Percentiles rank a stretch among this genome's conserved stretches.
Evolutionary conservation across 495 filamentous ascomycete species (phyloP).

Genomic region (Penicillium ucsense): DNA sequence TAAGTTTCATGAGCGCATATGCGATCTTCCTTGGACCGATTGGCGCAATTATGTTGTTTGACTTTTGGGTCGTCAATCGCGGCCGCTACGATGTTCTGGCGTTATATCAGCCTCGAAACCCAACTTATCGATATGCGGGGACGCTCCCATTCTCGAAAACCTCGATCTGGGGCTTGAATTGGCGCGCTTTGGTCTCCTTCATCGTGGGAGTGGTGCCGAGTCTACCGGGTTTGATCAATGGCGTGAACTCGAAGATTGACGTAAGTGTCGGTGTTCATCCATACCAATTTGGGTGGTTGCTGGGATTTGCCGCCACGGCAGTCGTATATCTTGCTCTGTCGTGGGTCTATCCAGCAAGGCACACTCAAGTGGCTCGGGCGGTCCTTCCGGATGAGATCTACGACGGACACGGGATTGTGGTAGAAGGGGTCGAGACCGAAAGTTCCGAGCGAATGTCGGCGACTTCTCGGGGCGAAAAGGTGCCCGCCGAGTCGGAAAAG

Average conservation of each 20-base stretch:
- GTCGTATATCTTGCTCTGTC: conserved; percentile 37
- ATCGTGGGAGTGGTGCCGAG: conserved; percentile 52
- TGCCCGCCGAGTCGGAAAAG: not conserved
- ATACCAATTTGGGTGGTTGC: conserved; percentile 47
- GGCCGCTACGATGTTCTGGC: conserved; percentile 49
- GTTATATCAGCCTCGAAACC: conserved; percentile 30
- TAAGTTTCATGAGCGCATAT: conserved; percentile 55
- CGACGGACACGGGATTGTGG: conserved; percentile 20
- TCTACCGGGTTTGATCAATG: conserved; percentile 48
- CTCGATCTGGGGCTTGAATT: conserved; percentile 43
- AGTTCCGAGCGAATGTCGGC: conserved; percentile 7
- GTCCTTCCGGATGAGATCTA: conserved; percentile 44
- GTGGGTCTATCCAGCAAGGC: conserved; percentile 24
- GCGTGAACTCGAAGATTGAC: conserved; percentile 34
- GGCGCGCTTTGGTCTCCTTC: conserved; percentile 55
- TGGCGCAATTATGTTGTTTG: conserved; percentile 54
- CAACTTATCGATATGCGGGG: conserved; percentile 45
- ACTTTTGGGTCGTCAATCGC: conserved; percentile 60
- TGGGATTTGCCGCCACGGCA: conserved; percentile 41
- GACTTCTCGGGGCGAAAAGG: not conserved
- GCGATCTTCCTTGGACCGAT: conserved; percentile 63
- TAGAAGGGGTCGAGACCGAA: conserved; percentile 20
- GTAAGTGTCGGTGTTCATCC: conserved; percentile 40
- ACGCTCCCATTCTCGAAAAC: conserved; percentile 6
- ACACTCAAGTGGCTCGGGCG: conserved; percentile 29